phyloP scores from a whole-genome alignment of 345 rosid genomes.

The Hirschfeldia incana region DNA sequence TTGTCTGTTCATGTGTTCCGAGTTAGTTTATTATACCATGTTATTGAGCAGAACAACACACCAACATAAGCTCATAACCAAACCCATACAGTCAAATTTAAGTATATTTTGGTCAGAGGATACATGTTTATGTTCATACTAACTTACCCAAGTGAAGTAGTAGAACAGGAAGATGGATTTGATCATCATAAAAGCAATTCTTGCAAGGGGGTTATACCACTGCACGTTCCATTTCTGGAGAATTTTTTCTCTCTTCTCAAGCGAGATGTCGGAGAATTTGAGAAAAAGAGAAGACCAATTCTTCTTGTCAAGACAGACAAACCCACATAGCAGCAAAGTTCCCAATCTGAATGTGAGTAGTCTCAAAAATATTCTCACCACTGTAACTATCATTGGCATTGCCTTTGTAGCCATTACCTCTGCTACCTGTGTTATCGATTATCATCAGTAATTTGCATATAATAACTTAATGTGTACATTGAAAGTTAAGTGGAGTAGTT shows the following conservation, averaged over 20 bases:
- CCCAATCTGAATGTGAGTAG: conserved; percentile 66
- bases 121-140: neutral
- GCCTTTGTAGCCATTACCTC: conserved; percentile 54
- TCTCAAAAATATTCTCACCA: conserved; percentile 49
- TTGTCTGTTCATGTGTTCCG: conserved; percentile 39
- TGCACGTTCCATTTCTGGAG: conserved; percentile 58
- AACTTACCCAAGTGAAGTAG: conserved; percentile 59
- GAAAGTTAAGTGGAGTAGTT: neutral
- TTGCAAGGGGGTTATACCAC: conserved; percentile 47
- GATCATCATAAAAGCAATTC: conserved; percentile 53
- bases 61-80: neutral
- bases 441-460: neutral
- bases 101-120: neutral
- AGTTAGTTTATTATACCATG: neutral
- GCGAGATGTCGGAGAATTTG: conserved; percentile 65
- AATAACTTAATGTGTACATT: neutral
- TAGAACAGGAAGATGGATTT: conserved; percentile 56
- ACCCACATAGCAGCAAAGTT: conserved; percentile 71
- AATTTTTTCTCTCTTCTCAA: conserved; percentile 56
- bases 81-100: neutral
- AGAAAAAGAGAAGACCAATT: conserved; percentile 64
- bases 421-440: conserved; percentile 53
- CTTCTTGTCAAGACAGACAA: conserved; percentile 45
- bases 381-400: conserved; percentile 36
- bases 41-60: neutral